phyloP scores from a whole-genome alignment of 148 eudicot species.

The Rhododendron ferrugineum region DNA sequence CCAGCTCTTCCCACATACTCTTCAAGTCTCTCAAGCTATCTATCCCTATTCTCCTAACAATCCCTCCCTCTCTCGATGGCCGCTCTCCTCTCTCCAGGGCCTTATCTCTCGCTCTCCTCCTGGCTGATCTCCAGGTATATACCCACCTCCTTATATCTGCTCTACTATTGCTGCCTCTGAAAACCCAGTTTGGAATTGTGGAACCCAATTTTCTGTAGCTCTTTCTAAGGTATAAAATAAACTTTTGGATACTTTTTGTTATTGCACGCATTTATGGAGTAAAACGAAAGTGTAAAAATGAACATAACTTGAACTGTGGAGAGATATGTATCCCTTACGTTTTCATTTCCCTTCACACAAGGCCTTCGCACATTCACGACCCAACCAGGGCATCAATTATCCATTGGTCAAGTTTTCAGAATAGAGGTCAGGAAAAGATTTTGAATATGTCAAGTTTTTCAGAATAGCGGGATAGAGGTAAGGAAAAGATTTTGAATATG shows the following conservation, averaged over 20 bases:
- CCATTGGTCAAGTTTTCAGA: neutral
- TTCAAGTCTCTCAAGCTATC: slow-evolving; percentile 74
- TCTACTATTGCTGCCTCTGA: neutral
- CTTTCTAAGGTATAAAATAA: neutral
- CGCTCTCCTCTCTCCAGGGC: slow-evolving; percentile 79
- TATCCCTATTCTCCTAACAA: slow-evolving; percentile 58
- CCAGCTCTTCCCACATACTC: slow-evolving; percentile 51
- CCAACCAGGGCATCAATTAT: neutral
- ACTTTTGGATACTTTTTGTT: neutral
- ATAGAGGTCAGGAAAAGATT: neutral
- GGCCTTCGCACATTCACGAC: neutral
- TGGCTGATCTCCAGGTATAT: slow-evolving; percentile 86
- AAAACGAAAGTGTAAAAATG: neutral
- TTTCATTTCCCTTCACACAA: neutral
- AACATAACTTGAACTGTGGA: neutral
- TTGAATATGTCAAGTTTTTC: neutral
- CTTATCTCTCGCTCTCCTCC: slow-evolving; percentile 62
- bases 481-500: neutral
- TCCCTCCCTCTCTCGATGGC: slow-evolving; percentile 53
- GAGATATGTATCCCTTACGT: neutral
- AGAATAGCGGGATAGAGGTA: neutral
- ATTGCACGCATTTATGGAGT: neutral
- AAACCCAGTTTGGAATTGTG: neutral
- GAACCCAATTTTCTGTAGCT: neutral
- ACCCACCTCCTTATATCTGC: neutral